phyloP scores from a whole-genome alignment of 108 stramenopile species.

The Ochromonas danica region DNA sequence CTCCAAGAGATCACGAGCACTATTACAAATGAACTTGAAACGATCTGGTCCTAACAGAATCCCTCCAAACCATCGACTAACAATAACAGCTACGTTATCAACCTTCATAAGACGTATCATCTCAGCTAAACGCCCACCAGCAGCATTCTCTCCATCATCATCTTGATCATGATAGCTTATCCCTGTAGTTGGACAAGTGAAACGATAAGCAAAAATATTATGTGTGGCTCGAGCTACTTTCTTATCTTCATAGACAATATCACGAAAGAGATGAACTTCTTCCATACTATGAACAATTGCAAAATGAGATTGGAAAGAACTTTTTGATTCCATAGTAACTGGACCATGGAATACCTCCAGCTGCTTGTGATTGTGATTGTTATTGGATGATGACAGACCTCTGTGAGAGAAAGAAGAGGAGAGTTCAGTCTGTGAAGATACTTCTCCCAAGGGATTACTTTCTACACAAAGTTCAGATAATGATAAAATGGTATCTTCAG shows the following conservation, averaged over 20 bases:
- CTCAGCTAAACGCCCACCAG: slow-evolving; percentile 70
- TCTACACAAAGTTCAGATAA: too few relatives aligned
- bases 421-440: too few relatives aligned
- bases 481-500: too few relatives aligned
- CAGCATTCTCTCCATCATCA: slow-evolving; percentile 85
- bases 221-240: slow-evolving; percentile 67
- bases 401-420: too few relatives aligned
- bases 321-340: slow-evolving; percentile 49
- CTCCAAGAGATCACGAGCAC: slow-evolving; percentile 37
- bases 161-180: slow-evolving; percentile 59
- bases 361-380: too few relatives aligned
- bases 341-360: slow-evolving; percentile 53
- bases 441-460: too few relatives aligned
- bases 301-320: slow-evolving; percentile 67
- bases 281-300: slow-evolving; percentile 60
- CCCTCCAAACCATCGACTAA: slow-evolving; percentile 67
- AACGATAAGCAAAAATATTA: slow-evolving; percentile 81
- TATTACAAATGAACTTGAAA: slow-evolving; percentile 75
- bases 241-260: slow-evolving; percentile 58
- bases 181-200: slow-evolving; percentile 32
- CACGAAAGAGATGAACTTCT: slow-evolving; percentile 64
- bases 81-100: slow-evolving; percentile 77
- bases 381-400: too few relatives aligned
- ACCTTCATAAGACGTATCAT: slow-evolving; percentile 70
- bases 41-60: slow-evolving; percentile 75